Base-by-base conservation (phyloP, 441 rosid genomes). In the Omphalea diandra region DNA sequence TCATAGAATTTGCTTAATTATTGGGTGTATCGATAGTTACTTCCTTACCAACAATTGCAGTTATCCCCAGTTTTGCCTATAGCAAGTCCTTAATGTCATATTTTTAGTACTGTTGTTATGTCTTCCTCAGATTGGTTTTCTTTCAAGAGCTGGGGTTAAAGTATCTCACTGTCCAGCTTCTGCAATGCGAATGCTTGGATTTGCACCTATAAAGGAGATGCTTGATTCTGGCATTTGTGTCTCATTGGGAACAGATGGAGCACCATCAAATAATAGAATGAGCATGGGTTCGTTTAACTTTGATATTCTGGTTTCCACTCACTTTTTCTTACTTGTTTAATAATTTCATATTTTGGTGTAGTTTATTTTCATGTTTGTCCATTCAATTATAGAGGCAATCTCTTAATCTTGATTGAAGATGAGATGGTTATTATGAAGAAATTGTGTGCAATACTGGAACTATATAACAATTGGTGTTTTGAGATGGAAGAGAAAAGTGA, bases 141-240 rank as follows among this genome's bases (percentile, higher is more conserved):
- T 87, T 65, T 82, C 90, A 75, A 81, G 67, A 65, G 89, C 88
- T 67, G 88, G 80, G 55, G 90, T 87, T 65, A 89, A 89, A 77
- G 87, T 89, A 65, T 87, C 95, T 78, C 89, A 89, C 67, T 89
- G 95, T 75, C 92, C 90, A 4, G 90, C 89, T 69, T 69, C 92
- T 67, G 90, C 95, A 24, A 89, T 89, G 95, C 85, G 85, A 64
- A 84, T 89, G 92, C 95, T 89, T 68, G 95, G 95, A 68, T 87
- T 86, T 76, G 90, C 92, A 58, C 89, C 80, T 36, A 68, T 87
- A 20, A 83, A 47, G 66, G 87, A 89, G 84, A 86, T 89, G 92
- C 85, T 87, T 68, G 68, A 75, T 17, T 81, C 92, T n/a, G 86
- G 86, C 68, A 70, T 87, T 50, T 82, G 86, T 76, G 90, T 89